A percentile compares a stretch with the other conserved stretches of the same genome.
Conservation (phyloP, 2,329 filamentous ascomycete species). For the Phoma sp. region DNA sequence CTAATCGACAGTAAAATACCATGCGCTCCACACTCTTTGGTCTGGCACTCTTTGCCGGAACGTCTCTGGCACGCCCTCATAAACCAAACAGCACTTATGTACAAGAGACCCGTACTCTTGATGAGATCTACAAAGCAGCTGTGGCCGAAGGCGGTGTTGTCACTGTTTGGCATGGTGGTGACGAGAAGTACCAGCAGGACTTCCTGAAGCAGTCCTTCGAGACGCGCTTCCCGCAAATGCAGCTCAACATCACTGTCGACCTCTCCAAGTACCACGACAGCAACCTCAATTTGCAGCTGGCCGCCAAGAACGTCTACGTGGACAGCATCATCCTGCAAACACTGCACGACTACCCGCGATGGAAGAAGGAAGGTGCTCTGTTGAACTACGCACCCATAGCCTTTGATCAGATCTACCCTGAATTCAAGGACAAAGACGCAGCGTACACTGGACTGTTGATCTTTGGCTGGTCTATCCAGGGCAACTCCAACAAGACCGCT, state of each 20-base stretch:
- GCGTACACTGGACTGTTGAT: constrained; percentile 55
- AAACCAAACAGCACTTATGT: neutral
- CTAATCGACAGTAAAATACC: neutral
- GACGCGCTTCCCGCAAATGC: constrained; percentile 57
- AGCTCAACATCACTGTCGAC: constrained; percentile 61
- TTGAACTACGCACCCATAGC: constrained; percentile 58
- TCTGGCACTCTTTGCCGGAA: neutral
- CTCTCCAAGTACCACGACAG: constrained; percentile 63
- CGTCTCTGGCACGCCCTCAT: neutral
- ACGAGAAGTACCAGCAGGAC: constrained; percentile 52
- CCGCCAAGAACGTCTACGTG: constrained; percentile 35
- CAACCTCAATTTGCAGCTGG: constrained; percentile 56
- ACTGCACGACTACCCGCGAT: constrained; percentile 59
- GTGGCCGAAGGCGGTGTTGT: constrained; percentile 56
- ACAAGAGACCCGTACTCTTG: constrained; percentile 55
- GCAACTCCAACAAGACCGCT: constrained; percentile 44
- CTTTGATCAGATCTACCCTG: constrained; percentile 53
- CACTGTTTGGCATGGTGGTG: constrained; percentile 59
- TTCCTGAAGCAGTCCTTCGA: constrained; percentile 55
- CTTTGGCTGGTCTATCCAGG: constrained; percentile 46
- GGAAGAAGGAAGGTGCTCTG: constrained; percentile 57
- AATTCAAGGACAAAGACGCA: constrained; percentile 52
- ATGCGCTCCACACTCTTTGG: constrained; percentile 8
- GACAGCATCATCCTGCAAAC: constrained; percentile 61
- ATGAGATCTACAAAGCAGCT: constrained; percentile 59